Evolutionary conservation across 331 rosid species (phyloP).

Genomic region (Acacia concinna): DNA sequence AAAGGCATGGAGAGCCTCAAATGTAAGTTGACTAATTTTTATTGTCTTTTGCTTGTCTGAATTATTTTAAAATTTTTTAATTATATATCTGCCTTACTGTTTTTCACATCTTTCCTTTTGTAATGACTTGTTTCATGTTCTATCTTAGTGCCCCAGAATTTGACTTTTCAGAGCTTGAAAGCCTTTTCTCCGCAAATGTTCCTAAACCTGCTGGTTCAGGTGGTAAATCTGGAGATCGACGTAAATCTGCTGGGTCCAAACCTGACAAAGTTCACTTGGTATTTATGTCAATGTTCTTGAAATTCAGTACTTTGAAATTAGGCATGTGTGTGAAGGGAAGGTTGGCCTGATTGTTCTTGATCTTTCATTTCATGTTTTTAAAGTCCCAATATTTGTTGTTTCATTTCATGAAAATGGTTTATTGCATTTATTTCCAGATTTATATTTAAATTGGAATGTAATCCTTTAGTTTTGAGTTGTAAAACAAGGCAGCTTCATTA

Average conservation of each 20-base stretch:
- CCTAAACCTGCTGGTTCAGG: constrained; percentile 80
- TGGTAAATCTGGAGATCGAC: constrained; percentile 79
- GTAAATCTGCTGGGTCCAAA: constrained; percentile 88
- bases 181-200: constrained; percentile 85
- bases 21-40: constrained; percentile 52
- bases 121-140: constrained; percentile 37
- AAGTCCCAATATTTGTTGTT: constrained; percentile 19
- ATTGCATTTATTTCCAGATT: background rate
- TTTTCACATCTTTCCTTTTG: constrained; percentile 24
- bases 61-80: constrained; percentile 22
- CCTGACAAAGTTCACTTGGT: constrained; percentile 89
- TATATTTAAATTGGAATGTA: constrained; percentile 20
- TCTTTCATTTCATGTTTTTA: constrained; percentile 22
- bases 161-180: constrained; percentile 91
- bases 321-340: constrained; percentile 9
- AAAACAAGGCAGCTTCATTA: constrained; percentile 13
- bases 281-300: constrained; percentile 28
- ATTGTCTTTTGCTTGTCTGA: constrained; percentile 15
- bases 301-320: constrained; percentile 10
- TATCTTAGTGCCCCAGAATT: constrained; percentile 84
- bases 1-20: constrained; percentile 78
- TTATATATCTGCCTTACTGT: constrained; percentile 4
- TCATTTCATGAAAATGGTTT: constrained; percentile 24
- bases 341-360: constrained; percentile 20
- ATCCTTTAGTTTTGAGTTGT: constrained; percentile 12